Conservation (phyloP, 306 rosid genomes). For the Delonix regia region DNA sequence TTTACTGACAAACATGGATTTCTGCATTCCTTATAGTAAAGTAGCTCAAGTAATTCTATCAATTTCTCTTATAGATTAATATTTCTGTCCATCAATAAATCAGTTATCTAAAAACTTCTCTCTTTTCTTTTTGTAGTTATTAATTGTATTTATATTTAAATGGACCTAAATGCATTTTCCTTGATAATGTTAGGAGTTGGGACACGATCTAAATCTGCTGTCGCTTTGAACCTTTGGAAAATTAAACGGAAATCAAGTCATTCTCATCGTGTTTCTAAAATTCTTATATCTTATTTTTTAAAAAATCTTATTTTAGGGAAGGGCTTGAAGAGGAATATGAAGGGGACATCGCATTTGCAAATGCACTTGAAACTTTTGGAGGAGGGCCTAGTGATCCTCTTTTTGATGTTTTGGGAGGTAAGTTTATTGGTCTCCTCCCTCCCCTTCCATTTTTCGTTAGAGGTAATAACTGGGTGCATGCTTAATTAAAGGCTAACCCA, state of each 20-base stretch:
- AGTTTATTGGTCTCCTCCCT: conserved; percentile 19
- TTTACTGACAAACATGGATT: background rate
- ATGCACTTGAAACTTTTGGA: conserved; percentile 84
- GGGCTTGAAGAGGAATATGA: conserved; percentile 92
- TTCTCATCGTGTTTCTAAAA: background rate
- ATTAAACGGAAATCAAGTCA: background rate
- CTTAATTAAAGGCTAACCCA: background rate
- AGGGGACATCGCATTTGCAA: conserved; percentile 87
- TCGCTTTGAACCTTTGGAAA: background rate
- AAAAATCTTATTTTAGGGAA: conserved; percentile 57
- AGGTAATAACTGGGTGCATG: background rate
- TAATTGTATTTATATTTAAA: background rate
- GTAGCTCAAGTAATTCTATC: background rate
- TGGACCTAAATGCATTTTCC: background rate
- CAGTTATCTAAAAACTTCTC: background rate
- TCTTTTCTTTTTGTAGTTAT: background rate
- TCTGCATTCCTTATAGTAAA: background rate
- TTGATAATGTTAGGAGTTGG: background rate
- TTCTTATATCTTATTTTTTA: conserved; percentile 26
- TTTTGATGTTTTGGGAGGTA: conserved; percentile 95
- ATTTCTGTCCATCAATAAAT: background rate
- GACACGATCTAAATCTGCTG: background rate
- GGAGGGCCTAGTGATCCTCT: conserved; percentile 95
- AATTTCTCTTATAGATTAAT: background rate
- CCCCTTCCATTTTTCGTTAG: conserved; percentile 18